phyloP scores from a whole-genome alignment of 768 basidiomycete genomes.

The Tylopilus balloui region DNA sequence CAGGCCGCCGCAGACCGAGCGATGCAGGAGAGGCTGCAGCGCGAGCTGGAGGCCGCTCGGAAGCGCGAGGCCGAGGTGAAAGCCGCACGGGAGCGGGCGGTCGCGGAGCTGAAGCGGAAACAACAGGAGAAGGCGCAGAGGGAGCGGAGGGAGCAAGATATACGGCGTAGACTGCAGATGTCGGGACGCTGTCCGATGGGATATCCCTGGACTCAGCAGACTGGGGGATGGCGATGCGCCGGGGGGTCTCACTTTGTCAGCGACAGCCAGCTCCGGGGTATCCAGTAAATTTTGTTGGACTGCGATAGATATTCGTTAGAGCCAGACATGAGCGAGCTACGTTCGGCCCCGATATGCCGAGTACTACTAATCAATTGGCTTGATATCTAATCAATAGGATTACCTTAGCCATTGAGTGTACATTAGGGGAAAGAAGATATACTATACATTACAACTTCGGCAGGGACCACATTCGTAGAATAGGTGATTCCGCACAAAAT shows the following conservation, averaged over 20 bases:
- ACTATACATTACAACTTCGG: no score
- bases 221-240: slow-evolving; percentile 41
- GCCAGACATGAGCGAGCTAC: no score
- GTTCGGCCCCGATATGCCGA: no score
- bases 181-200: slow-evolving; percentile 51
- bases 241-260: slow-evolving; percentile 43
- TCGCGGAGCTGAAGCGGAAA: slow-evolving; percentile 27
- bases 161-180: slow-evolving; percentile 37
- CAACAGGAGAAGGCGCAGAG: slow-evolving; percentile 36
- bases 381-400: no score
- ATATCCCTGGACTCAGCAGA: slow-evolving; percentile 41
- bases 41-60: slow-evolving; percentile 26
- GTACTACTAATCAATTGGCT: no score
- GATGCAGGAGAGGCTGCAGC: slow-evolving; percentile 21
- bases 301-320: no score
- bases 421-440: no score
- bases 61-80: slow-evolving; percentile 19
- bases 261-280: slow-evolving; percentile 24
- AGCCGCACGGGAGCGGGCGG: slow-evolving; percentile 22
- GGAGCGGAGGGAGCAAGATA: slow-evolving; percentile 19
- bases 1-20: slow-evolving; percentile 18
- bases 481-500: no score
- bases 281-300: no score
- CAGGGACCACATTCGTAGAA: no score
- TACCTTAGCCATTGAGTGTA: no score